Base-by-base conservation (phyloP, 2,329 filamentous ascomycete species). In the Chrysoporthe deuterocubensis region DNA sequence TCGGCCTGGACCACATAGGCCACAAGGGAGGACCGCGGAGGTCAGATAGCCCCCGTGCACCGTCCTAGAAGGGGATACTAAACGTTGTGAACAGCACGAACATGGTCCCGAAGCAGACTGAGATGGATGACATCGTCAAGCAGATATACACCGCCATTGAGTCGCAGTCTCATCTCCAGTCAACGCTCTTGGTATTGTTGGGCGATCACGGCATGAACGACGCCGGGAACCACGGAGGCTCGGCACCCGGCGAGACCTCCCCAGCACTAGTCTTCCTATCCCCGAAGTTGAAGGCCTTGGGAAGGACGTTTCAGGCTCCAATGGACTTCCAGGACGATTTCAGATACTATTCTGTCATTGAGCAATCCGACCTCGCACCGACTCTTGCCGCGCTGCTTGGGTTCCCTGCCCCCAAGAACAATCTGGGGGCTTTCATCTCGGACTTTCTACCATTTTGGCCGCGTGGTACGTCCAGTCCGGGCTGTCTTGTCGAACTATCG, bases 181-280 rank as follows among this genome's bases (percentile, higher is more conserved):
- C 92, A 4, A 94, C 95, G 0, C 81, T 99, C 1, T 85, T 99
- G 58, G 89, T 99, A 3, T 81, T 99, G 7, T 93, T 91, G 67
- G 96, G 96, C 66, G 96, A 99, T 74, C 96, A 99, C 76, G 96
- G 96, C n/a, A 99, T 99, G 96, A 99, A 98, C 73, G 95, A 98
- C 73, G 96, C 93, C 26, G 96, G 96, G 2, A 98, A 98, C 73
- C 96, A 99, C 76, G 96, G 96, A 42, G 96, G 95, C 50, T 97
- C 95, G 11, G 94, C 94, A 0, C 88, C 93, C 1, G 95, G 96
- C 56, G 96, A 99, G 81, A 98, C 96, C 1, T 97, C 95, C 0
- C 91, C 96, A 0, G 96, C 96, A 18, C 81, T 99, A 11, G 87
- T 97, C 26, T 98, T 99, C 77, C 87, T 97, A 71, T 96, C 94